phyloP scores from a whole-genome alignment of 192 early-diverging fungal species.

The Backusella luteola region DNA sequence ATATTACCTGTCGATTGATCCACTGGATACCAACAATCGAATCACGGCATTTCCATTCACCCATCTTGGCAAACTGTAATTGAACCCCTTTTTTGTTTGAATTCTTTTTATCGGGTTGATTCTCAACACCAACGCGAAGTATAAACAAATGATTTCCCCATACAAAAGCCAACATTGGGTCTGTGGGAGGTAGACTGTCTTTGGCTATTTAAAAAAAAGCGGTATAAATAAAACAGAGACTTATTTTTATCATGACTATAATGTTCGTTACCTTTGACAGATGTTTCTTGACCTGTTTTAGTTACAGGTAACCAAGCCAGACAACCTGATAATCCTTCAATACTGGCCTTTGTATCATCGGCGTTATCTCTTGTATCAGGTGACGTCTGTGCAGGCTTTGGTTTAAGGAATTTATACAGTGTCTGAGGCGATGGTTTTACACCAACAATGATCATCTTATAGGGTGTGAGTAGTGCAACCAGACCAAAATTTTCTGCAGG shows the following conservation, averaged over 20 bases:
- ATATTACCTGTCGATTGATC: constrained; percentile 53
- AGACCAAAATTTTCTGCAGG: constrained; percentile 55
- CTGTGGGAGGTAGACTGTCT: constrained; percentile 20
- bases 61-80: constrained; percentile 48
- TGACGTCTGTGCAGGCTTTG: constrained; percentile 36
- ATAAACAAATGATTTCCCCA: constrained; percentile 58
- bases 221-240: background rate
- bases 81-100: constrained; percentile 24
- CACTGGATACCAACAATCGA: constrained; percentile 60
- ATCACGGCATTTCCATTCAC: constrained; percentile 52
- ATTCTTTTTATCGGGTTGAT: background rate
- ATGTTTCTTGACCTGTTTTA: constrained; percentile 35
- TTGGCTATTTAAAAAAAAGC: background rate
- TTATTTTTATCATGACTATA: background rate
- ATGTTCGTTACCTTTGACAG: constrained; percentile 13
- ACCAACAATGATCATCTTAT: constrained; percentile 61
- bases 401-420: constrained; percentile 52
- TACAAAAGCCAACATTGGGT: constrained; percentile 55
- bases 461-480: constrained; percentile 57
- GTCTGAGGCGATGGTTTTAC: constrained; percentile 58
- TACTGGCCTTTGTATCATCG: constrained; percentile 11
- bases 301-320: constrained; percentile 56
- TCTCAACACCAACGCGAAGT: constrained; percentile 40
- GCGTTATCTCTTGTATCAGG: constrained; percentile 5
- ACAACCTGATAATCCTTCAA: constrained; percentile 43